Percentiles rank a stretch among this genome's conserved stretches.
Conservation (phyloP, 352 stramenopile species). For the Salisapilia sapeloensis region DNA sequence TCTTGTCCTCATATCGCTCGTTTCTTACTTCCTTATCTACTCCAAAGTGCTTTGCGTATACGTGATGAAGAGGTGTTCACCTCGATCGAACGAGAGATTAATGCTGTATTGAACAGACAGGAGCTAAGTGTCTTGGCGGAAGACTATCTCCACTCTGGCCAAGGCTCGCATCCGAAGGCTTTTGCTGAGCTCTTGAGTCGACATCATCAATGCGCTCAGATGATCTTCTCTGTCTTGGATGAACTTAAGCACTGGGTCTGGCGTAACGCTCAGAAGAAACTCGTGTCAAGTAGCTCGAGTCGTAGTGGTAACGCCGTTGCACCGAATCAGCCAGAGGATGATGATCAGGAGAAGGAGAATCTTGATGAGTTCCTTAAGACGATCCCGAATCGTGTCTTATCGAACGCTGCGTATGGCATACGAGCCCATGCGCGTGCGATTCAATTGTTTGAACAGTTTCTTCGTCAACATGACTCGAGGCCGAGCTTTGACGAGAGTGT, state of each 20-base stretch:
- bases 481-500: slow-evolving; percentile 1
- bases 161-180: slow-evolving; percentile 1
- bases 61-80: slow-evolving; percentile 34
- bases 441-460: slow-evolving; percentile 57
- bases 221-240: slow-evolving; percentile 74
- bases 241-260: slow-evolving; percentile 82
- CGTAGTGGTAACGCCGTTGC: slow-evolving; percentile 5
- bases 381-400: slow-evolving; percentile 45
- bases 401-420: slow-evolving; percentile 46
- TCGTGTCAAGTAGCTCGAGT: slow-evolving; percentile 22
- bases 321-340: slow-evolving; percentile 5
- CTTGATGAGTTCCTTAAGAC: slow-evolving; percentile 61
- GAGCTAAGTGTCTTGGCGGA: slow-evolving; percentile 28
- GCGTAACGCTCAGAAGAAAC: slow-evolving; percentile 63
- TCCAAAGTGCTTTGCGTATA: slow-evolving; percentile 72
- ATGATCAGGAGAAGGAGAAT: slow-evolving; percentile 63
- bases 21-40: slow-evolving; percentile 70
- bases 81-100: slow-evolving; percentile 66
- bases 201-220: slow-evolving; percentile 74
- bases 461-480: slow-evolving; percentile 29
- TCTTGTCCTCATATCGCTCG: slow-evolving; percentile 58
- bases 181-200: slow-evolving; percentile 51
- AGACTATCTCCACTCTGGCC: neutral
- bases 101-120: slow-evolving; percentile 62
- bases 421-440: slow-evolving; percentile 52